Evolutionary conservation across 2,329 filamentous ascomycete genomes (phyloP).

Genomic region (Aureobasidium zeae): DNA sequence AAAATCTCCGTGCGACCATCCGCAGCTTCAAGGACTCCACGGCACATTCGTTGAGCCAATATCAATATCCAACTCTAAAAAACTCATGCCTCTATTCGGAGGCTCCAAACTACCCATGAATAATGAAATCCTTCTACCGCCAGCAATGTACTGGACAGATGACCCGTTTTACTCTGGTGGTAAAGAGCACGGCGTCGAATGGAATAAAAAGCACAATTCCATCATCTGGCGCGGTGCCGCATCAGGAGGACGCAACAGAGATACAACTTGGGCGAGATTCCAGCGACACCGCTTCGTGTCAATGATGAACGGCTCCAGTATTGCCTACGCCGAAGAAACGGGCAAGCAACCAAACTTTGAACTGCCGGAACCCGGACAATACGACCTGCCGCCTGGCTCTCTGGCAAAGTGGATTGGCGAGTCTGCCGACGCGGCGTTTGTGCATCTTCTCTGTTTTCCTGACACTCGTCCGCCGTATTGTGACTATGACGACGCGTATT

Average conservation of each 20-base stretch:
- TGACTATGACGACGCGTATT: constrained; percentile 38
- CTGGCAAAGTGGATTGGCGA: constrained; percentile 34
- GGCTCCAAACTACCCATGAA: constrained; percentile 43
- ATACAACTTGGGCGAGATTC: constrained; percentile 59
- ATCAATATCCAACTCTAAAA: constrained; percentile 36
- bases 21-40: constrained; percentile 37
- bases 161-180: constrained; percentile 36
- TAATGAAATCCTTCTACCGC: constrained; percentile 44
- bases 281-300: constrained; percentile 67
- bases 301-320: constrained; percentile 59
- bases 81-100: constrained; percentile 42
- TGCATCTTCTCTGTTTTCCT: constrained; percentile 38
- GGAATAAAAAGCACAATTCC: constrained; percentile 35
- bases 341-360: constrained; percentile 32
- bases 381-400: constrained; percentile 29
- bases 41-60: constrained; percentile 42
- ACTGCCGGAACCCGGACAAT: constrained; percentile 30
- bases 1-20: constrained; percentile 38
- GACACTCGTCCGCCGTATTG: constrained; percentile 32
- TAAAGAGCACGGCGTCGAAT: constrained; percentile 31
- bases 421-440: constrained; percentile 36
- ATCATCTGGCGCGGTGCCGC: constrained; percentile 42
- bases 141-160: constrained; percentile 42
- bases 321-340: constrained; percentile 41
- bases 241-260: constrained; percentile 38